Evolutionary conservation across 768 basidiomycete species (phyloP).

Genomic region (Rhizopogon vesiculosus): DNA sequence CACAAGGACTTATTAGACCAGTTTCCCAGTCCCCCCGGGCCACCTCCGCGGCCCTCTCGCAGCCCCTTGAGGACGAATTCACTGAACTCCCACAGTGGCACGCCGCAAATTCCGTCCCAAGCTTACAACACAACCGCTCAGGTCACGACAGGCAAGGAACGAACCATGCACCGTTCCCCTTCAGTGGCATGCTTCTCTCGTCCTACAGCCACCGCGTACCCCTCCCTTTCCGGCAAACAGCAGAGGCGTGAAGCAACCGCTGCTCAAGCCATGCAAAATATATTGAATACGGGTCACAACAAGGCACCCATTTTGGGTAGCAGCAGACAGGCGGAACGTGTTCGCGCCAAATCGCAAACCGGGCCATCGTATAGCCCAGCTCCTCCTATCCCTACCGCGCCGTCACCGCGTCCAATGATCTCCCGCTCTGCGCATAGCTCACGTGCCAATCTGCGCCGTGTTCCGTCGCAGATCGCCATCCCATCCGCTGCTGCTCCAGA

Average conservation of each 20-base stretch:
- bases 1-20: conserved; percentile 3
- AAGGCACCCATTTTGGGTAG: not conserved
- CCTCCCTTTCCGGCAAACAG: not conserved
- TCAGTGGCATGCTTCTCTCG: conserved; percentile 5
- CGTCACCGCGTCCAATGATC: not conserved
- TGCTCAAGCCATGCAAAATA: not conserved
- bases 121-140: not conserved
- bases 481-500: not conserved
- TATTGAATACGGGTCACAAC: not conserved
- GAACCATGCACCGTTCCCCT: conserved; percentile 2
- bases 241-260: not conserved
- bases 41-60: conserved; percentile 5
- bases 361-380: not conserved
- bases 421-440: not conserved
- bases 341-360: not conserved
- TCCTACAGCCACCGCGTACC: conserved; percentile 4
- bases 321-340: not conserved
- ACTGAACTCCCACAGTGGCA: not conserved
- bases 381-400: not conserved
- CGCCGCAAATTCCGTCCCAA: not conserved
- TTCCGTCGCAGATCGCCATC: not conserved
- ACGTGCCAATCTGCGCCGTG: not conserved
- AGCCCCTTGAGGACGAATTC: conserved; percentile 1
- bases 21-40: conserved; percentile 4
- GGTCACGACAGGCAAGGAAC: not conserved